A percentile compares a stretch with the other conserved stretches of the same genome.
These are phyloP conservation scores for Aotearoamyces nothofagi DNA, from an alignment of 2,329 filamentous ascomycete species.

Conservation along the genomic window DNA sequence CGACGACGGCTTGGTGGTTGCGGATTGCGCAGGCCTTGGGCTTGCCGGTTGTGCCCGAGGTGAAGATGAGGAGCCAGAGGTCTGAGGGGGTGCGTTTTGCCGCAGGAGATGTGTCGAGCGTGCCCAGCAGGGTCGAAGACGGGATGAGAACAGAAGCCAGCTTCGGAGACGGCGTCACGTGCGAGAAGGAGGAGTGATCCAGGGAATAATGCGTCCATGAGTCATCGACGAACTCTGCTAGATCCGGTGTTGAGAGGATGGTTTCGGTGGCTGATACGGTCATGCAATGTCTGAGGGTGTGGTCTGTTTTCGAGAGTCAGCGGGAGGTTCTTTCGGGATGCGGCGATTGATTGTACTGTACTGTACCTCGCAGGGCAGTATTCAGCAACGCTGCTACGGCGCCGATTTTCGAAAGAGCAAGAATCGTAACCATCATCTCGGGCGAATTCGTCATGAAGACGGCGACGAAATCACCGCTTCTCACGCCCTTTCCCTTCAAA, in stretches of 20 bases:
- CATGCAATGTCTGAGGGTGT: conserved; percentile 28
- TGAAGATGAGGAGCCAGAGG: conserved; percentile 26
- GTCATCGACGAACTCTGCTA: conserved; percentile 19
- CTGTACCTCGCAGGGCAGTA: conserved; percentile 26
- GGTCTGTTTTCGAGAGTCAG: conserved; percentile 19
- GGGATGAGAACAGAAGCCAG: conserved; percentile 6
- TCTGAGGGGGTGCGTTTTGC: conserved; percentile 22
- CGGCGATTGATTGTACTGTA: neutral
- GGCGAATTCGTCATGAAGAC: conserved; percentile 32
- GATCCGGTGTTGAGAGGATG: conserved; percentile 28
- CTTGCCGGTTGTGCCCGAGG: conserved; percentile 30
- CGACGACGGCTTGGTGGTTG: conserved; percentile 22
- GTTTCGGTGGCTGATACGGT: conserved; percentile 23
- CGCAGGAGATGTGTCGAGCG: conserved; percentile 11
- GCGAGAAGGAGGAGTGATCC: conserved; percentile 22
- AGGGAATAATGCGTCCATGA: conserved; percentile 21
- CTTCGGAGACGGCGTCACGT: conserved; percentile 3
- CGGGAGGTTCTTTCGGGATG: too few species aligned
- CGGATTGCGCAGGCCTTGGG: conserved; percentile 28
- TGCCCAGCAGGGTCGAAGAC: conserved; percentile 6
- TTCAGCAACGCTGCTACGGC: conserved; percentile 30
- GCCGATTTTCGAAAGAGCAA: conserved; percentile 29
- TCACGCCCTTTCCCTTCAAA: conserved; percentile 22
- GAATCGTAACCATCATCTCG: conserved; percentile 28
- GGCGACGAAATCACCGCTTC: conserved; percentile 25